Base-by-base conservation (phyloP, 2,329 filamentous ascomycete species). In the Amauroascus verrucosus region DNA sequence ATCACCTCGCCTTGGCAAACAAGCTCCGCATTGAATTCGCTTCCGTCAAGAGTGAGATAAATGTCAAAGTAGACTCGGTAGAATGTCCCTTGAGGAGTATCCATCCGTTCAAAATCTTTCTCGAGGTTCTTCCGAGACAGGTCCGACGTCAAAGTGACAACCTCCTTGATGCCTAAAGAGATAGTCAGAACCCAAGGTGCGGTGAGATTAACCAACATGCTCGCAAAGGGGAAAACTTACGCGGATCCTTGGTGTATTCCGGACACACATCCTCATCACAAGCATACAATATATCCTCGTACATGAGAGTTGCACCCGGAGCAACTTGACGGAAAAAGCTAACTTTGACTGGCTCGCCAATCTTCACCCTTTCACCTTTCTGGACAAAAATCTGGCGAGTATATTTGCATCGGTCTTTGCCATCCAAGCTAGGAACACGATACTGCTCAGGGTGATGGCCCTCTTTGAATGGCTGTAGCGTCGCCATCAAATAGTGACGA, bases 1-100 rank as follows among this genome's bases (percentile, higher is more conserved):
- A 97, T 98, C 60, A 98, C 89, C 71, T 97, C 93, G 65, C 93
- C 93, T 71, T 98, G 93, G 74, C 93, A 98, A n/a, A 97, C 91
- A 37, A 98, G 77, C 75, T 97, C 93, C 51, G 93, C 93, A 63
- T 93, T 97, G 76, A 98, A 97, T 70, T 98, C 93, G 50, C 88
- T 95, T 20, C 93, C 93, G 65, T 98, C 93, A 14, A 98, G 83
- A 0, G 93, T 97, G 60, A 98, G 81, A 71, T 95, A 94, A 55
- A 81, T 80, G 60, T 80, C 78, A 61, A 81, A 80, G 68, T 80
- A 80, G 44, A 81, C 78, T 59, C 88, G 84, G 76, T 95, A 95
- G 71, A 95, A 95, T 2, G 88, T 94, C 58, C 93, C 93, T 70
- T 98, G 91, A 5, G 93, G 90, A 1, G 93, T 97, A 69, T 97